These are phyloP conservation scores for Talaromyces proteolyticus DNA, from an alignment of 495 filamentous ascomycete genomes.

Conservation along the genomic window DNA sequence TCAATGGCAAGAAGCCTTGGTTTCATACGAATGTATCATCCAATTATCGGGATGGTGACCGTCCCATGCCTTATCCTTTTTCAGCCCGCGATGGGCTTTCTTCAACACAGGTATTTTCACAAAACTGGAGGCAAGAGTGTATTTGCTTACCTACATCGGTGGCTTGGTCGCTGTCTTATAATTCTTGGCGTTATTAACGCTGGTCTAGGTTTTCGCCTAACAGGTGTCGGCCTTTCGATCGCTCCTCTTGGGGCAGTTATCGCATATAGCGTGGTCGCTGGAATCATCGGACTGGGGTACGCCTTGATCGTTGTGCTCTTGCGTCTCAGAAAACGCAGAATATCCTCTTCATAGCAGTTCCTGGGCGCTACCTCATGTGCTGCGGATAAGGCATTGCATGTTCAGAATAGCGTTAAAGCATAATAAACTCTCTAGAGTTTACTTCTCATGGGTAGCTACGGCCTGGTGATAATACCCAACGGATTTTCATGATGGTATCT, in stretches of 20 bases:
- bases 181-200: constrained; percentile 63
- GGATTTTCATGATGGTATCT: too few relatives aligned
- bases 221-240: constrained; percentile 14
- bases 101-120: constrained; percentile 52
- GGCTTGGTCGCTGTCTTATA: constrained; percentile 61
- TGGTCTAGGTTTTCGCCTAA: constrained; percentile 55
- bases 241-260: constrained; percentile 36
- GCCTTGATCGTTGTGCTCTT: constrained; percentile 21
- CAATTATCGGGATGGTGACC: constrained; percentile 51
- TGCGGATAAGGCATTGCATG: too few relatives aligned
- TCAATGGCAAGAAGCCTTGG: constrained; percentile 27
- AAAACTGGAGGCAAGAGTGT: constrained; percentile 40
- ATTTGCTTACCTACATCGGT: constrained; percentile 59
- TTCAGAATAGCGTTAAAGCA: too few relatives aligned
- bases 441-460: too few relatives aligned
- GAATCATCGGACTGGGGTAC: constrained; percentile 45
- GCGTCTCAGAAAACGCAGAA: too few relatives aligned
- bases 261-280: constrained; percentile 56
- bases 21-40: constrained; percentile 20
- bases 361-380: too few relatives aligned
- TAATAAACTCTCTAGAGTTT: too few relatives aligned
- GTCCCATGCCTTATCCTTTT: constrained; percentile 51
- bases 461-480: too few relatives aligned
- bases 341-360: too few relatives aligned
- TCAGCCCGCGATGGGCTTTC: constrained; percentile 57